These are phyloP conservation scores for Coemansia sp. DNA, from an alignment of 192 early-diverging fungal species.

Conservation along the genomic window DNA sequence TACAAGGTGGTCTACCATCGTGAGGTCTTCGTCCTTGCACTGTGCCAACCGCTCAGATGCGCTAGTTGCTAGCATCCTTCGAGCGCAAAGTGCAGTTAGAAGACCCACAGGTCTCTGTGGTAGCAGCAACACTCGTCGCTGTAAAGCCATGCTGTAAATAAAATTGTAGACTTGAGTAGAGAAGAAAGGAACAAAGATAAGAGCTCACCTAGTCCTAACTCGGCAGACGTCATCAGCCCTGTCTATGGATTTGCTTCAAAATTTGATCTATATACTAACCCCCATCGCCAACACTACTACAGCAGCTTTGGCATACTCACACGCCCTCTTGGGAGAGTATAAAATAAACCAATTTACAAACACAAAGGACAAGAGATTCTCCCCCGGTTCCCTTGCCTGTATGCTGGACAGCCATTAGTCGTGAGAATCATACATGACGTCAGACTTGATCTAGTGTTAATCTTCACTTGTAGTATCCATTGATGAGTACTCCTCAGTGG, in stretches of 20 bases:
- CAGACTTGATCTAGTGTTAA: too few relatives aligned
- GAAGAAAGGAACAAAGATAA: slow-evolving; percentile 2
- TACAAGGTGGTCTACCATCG: slow-evolving; percentile 68
- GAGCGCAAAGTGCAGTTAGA: neutral
- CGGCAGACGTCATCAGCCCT: neutral
- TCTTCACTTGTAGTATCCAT: too few relatives aligned
- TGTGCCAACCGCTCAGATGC: slow-evolving; percentile 24
- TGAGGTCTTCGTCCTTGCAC: slow-evolving; percentile 22
- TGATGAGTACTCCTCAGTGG: too few relatives aligned
- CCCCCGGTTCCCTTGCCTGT: too few relatives aligned
- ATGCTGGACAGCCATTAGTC: too few relatives aligned
- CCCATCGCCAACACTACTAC: too few relatives aligned
- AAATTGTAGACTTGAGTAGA: neutral
- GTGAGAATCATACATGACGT: too few relatives aligned
- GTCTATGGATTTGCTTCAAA: neutral
- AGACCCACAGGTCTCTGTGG: neutral
- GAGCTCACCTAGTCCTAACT: neutral
- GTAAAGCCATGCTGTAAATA: neutral
- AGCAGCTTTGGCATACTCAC: too few relatives aligned
- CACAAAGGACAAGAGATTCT: too few relatives aligned
- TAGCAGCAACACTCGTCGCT: neutral
- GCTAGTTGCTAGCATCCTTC: slow-evolving; percentile 1
- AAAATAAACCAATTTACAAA: too few relatives aligned
- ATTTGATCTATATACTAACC: too few relatives aligned
- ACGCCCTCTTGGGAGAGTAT: too few relatives aligned